Base-by-base conservation (phyloP, 805 yeast species). In the Ogataea trehaloabstinens region DNA sequence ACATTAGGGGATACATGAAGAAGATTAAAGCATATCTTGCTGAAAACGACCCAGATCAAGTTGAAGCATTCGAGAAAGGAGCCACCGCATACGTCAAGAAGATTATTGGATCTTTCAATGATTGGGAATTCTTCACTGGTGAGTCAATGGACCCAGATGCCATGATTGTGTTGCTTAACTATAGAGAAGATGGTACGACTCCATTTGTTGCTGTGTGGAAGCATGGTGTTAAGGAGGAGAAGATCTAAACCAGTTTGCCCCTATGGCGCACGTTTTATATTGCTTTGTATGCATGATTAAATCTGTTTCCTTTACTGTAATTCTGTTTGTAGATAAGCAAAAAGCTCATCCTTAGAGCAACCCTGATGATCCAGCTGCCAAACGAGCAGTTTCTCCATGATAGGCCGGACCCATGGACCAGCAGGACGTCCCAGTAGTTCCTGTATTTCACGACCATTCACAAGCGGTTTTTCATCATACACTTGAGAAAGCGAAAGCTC, bases 81-180 rank as follows among this genome's bases (percentile, higher is more conserved):
- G 99, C 99, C 60, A 78, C 82, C 58, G 72, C 86, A 59, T 93
- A 90, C 80, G 95, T 86, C 73, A 93, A 93, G 87, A 93, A 93
- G 81, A 84, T 93, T 55, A 70, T 93, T 61, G 85, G 82, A 63
- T 84, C 90, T 71, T 93, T 93, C 93, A 85, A 84, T 67, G 99
- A 93, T 82, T 93, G 95, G 95, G 99, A 93, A 68, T 93, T 93
- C 81, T 93, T 73, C 90, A 91, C 96, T 58, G 98, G 99, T 79
- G 98, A 91, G 78, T 85, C 96, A 67, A 93, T 93, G 99, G 97
- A 93, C 82, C 99, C 99, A 70, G 99, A 93, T 73, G 99, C 84
- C 58, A 93, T 93, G 99, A 74, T 93, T 66, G 88, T 89, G 58
- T 81, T 93, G 70, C 85, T 93, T 73, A 93, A 93, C 95, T 93